Conservation (phyloP, 164 flowering plant species). For the Warburgia ugandensis region DNA sequence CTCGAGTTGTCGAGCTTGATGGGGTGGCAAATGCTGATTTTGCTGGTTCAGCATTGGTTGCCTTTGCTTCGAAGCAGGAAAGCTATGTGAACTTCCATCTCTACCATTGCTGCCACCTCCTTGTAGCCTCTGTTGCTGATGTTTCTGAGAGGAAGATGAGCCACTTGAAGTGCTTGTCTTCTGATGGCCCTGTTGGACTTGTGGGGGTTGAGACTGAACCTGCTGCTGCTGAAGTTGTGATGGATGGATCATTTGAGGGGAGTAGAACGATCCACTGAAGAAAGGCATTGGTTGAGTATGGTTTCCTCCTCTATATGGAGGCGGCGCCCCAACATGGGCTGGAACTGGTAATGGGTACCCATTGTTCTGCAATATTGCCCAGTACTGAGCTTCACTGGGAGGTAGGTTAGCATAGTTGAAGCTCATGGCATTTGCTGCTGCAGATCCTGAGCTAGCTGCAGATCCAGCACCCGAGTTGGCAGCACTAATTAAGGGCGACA, state of each 20-base stretch:
- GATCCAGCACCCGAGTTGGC: slow-evolving; percentile 29
- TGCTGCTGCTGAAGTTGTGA: slow-evolving; percentile 66
- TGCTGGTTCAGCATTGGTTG: slow-evolving; percentile 29
- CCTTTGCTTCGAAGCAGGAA: slow-evolving; percentile 40
- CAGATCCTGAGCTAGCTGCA: slow-evolving; percentile 25
- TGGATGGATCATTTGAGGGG: slow-evolving; percentile 92
- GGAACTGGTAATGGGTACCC: slow-evolving; percentile 77
- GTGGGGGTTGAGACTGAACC: slow-evolving; percentile 38
- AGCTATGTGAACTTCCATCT: slow-evolving; percentile 39
- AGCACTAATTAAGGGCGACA: slow-evolving; percentile 23
- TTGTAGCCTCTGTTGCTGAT: slow-evolving; percentile 52
- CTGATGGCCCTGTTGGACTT: slow-evolving; percentile 41
- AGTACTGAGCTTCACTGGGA: slow-evolving; percentile 72
- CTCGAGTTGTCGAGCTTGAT: slow-evolving; percentile 47
- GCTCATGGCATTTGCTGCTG: slow-evolving; percentile 52
- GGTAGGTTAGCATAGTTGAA: slow-evolving; percentile 65
- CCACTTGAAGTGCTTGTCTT: slow-evolving; percentile 60
- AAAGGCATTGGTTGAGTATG: slow-evolving; percentile 68
- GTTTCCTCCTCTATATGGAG: slow-evolving; percentile 57
- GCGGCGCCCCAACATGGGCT: slow-evolving; percentile 63
- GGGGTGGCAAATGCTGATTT: slow-evolving; percentile 24
- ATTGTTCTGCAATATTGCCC: slow-evolving; percentile 75
- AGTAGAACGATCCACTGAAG: slow-evolving; percentile 71
- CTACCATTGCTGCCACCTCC: slow-evolving; percentile 27
- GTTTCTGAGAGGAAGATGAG: slow-evolving; percentile 81